These are phyloP conservation scores for Solanum aculeatissimum DNA, from an alignment of 305 asterid species.

Conservation along the genomic window DNA sequence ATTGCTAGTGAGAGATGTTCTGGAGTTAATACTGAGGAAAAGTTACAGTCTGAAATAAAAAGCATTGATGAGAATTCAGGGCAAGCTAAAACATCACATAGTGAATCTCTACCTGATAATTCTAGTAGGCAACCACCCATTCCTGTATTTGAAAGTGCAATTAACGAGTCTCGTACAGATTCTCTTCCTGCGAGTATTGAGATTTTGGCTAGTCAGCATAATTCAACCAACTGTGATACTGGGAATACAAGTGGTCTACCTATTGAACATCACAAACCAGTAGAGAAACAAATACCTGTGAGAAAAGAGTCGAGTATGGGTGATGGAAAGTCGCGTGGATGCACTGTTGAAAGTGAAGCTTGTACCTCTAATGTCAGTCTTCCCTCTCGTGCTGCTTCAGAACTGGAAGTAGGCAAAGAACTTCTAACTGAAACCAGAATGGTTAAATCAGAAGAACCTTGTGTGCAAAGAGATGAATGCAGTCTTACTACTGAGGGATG, in stretches of 20 bases:
- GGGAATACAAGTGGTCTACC: constrained; percentile 18
- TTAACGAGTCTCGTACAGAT: constrained; percentile 22
- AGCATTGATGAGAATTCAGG: constrained; percentile 19
- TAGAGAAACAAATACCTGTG: constrained; percentile 7
- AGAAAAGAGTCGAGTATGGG: constrained; percentile 13
- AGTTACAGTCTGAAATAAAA: constrained; percentile 13
- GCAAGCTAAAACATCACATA: constrained; percentile 16
- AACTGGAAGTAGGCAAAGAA: constrained; percentile 26
- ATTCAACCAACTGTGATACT: constrained; percentile 14
- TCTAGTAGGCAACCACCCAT: constrained; percentile 27
- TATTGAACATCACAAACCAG: constrained; percentile 11
- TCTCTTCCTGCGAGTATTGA: constrained; percentile 16
- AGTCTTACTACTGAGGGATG: constrained; percentile 19
- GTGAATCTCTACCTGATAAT: constrained; percentile 24
- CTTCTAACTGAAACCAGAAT: constrained; percentile 23
- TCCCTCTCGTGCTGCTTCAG: constrained; percentile 18
- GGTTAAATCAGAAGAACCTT: constrained; percentile 14
- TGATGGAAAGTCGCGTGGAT: constrained; percentile 16
- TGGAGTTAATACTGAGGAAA: constrained; percentile 18
- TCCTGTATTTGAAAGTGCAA: constrained; percentile 16
- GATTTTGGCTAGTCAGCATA: constrained; percentile 26
- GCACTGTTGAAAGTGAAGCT: constrained; percentile 22
- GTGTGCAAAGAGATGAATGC: constrained; percentile 15
- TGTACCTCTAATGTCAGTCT: constrained; percentile 13
- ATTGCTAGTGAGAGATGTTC: constrained; percentile 21